Conservation (phyloP, 1,284 basidiomycete genomes). For the Peniophora sp. region DNA sequence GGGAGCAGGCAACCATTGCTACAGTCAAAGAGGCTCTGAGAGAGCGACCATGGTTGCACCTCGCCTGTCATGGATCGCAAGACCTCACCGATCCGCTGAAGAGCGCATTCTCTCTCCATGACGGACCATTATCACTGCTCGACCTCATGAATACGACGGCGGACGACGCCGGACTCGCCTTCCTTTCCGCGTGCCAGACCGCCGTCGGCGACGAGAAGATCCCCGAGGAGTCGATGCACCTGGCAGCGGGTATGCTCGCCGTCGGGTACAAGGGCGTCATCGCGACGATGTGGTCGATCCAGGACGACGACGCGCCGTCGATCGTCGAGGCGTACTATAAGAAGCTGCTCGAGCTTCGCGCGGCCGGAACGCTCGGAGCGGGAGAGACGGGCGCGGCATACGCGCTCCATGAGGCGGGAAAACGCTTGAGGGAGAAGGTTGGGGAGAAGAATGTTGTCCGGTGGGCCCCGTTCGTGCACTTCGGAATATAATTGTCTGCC, state of each 20-base stretch:
- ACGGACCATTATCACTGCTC: not conserved
- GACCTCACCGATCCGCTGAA: not conserved
- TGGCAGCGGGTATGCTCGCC: conserved; percentile 18
- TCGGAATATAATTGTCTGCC: too few species aligned
- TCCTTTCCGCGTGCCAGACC: conserved; percentile 20
- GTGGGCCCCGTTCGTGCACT: not conserved
- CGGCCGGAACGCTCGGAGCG: not conserved
- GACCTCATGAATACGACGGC: not conserved
- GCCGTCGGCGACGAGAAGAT: conserved; percentile 13
- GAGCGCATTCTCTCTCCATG: conserved; percentile 1
- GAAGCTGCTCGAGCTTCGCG: not conserved
- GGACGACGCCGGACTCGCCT: conserved; percentile 7
- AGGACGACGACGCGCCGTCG: conserved; percentile 8
- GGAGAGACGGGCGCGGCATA: not conserved
- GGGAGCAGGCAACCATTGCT: not conserved
- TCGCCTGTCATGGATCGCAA: conserved; percentile 4
- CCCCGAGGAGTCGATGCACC: conserved; percentile 17
- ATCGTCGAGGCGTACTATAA: conserved; percentile 10
- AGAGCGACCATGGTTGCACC: not conserved
- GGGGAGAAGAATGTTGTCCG: not conserved
- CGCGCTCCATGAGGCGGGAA: conserved; percentile 2
- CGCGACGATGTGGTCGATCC: conserved; percentile 19
- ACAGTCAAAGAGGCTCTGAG: not conserved
- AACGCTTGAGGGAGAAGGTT: not conserved
- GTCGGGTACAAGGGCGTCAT: conserved; percentile 15